Evolutionary conservation across 2,329 filamentous ascomycete genomes (phyloP).

Genomic region (Cercospora sp.): DNA sequence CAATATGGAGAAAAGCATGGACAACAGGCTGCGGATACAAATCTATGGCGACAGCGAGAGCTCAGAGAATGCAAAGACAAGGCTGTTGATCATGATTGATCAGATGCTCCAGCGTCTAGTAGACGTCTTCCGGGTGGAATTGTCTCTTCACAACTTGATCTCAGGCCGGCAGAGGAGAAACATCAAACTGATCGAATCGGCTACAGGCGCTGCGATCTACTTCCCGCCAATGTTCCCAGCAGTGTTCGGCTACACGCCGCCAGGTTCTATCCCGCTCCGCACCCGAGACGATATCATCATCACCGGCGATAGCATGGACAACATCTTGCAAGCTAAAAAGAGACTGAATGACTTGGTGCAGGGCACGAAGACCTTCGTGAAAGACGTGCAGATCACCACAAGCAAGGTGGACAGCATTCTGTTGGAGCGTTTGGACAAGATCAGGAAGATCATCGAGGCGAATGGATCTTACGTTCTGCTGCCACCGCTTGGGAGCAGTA

Average conservation of each 20-base stretch:
- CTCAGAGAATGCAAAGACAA: constrained; percentile 93
- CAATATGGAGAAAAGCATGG: constrained; percentile 75
- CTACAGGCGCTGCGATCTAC: constrained; percentile 95
- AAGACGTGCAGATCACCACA: constrained; percentile 85
- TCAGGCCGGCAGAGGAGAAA: constrained; percentile 94
- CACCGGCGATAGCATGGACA: constrained; percentile 81
- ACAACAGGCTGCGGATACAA: constrained; percentile 86
- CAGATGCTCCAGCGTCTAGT: constrained; percentile 76
- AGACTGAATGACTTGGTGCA: constrained; percentile 84
- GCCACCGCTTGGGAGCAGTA: constrained; percentile 80
- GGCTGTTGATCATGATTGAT: constrained; percentile 95
- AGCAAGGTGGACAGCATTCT: constrained; percentile 95
- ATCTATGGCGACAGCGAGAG: constrained; percentile 96
- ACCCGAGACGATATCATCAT: constrained; percentile 92
- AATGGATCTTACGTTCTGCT: constrained; percentile 96
- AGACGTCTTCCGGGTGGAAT: constrained; percentile 77
- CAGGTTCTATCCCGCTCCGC: constrained; percentile 70
- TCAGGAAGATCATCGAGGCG: constrained; percentile 94
- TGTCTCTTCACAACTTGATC: constrained; percentile 85
- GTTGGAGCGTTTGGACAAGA: constrained; percentile 87
- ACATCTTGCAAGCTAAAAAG: constrained; percentile 84
- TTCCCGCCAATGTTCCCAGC: constrained; percentile 93
- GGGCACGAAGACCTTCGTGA: constrained; percentile 73
- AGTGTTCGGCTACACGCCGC: constrained; percentile 85
- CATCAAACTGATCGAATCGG: constrained; percentile 95